Evolutionary conservation across 1,284 basidiomycete species (phyloP), one percentile per base, ranked within the genome.

Genomic region (Gymnopus androsaceus): DNA sequence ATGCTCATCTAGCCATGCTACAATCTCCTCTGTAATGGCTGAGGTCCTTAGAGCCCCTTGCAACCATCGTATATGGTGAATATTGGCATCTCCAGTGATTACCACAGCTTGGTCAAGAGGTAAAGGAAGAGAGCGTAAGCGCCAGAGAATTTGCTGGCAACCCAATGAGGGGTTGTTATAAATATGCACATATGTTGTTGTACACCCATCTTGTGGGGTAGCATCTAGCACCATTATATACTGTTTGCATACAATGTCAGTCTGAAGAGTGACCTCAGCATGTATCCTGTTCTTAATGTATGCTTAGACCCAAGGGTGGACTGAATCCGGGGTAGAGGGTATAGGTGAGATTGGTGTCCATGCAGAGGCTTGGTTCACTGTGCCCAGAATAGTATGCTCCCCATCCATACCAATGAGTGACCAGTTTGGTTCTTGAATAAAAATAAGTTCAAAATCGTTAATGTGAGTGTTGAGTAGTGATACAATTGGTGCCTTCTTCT

Each of bases 401-500:
- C 45, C 36, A 19, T 36, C 33, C 8, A 19, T 15, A 4, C 53
- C 53, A 19, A 41, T 41, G 45, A 55, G 49, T 12, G 23, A 21
- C 53, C 53, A 55, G 44, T 47, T 47, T 2, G 53, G 53, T 41
- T 55, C 53, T 36, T 55, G 30, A 4, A 52, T 31, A 9, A 52
- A 30, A 7, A 52, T 28, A 5, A 52, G 4, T 4, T 52, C 38
- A n/a, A 28, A 41, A 3, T 41, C 38, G 11, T 42, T 11, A n/a
- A 31, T 38, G 50, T 52, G 50, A 12, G 27, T n/a, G 28, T 52
- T 52, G 1, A 52, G 50, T 1, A 52, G 38, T 14, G 36, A 15
- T 23, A 30, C 14, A 1, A 52, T 17, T 15, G 50, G 50, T 17
- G 19, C 19, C 27, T 52, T 52, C 38, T 52, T 52, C 27, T 52